These are phyloP conservation scores for Rhododendron ovatum DNA, from an alignment of 148 eudicot species.

Conservation along the genomic window DNA sequence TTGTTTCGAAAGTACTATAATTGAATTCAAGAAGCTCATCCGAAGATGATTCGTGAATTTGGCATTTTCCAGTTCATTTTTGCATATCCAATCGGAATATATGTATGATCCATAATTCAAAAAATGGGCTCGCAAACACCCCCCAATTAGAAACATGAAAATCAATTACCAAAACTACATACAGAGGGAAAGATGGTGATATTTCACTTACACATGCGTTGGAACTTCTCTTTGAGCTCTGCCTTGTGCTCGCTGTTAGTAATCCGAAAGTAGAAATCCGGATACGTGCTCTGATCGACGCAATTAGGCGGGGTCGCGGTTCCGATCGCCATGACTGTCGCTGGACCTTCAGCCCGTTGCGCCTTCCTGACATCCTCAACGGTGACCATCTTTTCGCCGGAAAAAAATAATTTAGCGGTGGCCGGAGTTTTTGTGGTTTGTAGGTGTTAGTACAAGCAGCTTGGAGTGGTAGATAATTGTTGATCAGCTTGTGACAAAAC, in stretches of 20 bases:
- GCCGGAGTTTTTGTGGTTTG: neutral
- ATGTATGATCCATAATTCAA: neutral
- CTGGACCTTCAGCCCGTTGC: slow-evolving; percentile 40
- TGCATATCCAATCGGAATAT: neutral
- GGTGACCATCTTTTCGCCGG: slow-evolving; percentile 25
- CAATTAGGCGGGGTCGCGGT: slow-evolving; percentile 37
- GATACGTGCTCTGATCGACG: slow-evolving; percentile 39
- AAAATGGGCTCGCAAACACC: neutral
- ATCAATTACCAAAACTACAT: neutral
- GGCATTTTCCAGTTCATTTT: neutral
- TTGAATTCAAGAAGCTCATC: neutral
- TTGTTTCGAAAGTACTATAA: too few species aligned
- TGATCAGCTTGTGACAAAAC: neutral
- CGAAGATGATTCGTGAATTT: neutral
- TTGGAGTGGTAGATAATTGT: neutral
- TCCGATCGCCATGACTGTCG: slow-evolving; percentile 38
- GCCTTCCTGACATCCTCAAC: slow-evolving; percentile 35
- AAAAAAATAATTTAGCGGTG: neutral
- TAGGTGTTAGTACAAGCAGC: neutral
- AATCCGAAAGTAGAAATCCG: slow-evolving; percentile 38
- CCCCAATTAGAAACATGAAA: neutral
- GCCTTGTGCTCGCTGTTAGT: slow-evolving; percentile 37
- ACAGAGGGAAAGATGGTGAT: neutral
- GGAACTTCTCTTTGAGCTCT: slow-evolving; percentile 37
- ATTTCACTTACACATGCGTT: slow-evolving; percentile 39